These are phyloP conservation scores for Sabuloglossum arenarium DNA, from an alignment of 495 filamentous ascomycete species.

Conservation along the genomic window DNA sequence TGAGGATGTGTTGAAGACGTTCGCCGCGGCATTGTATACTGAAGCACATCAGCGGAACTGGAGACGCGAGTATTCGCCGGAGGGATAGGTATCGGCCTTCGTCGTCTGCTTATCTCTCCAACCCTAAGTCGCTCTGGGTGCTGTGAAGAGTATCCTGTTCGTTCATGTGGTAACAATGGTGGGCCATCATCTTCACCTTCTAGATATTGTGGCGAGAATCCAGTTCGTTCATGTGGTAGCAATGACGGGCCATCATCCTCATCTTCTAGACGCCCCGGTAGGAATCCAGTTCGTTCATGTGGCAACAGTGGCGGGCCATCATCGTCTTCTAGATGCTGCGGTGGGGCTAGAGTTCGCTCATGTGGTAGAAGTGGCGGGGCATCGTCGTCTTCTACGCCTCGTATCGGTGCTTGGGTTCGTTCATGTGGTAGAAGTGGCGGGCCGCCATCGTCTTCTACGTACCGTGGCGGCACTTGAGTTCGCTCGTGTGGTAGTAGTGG, in stretches of 20 bases:
- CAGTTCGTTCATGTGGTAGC: constrained; percentile 20
- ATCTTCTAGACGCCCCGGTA: no score
- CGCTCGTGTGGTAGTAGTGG: constrained; percentile 6
- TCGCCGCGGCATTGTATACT: background rate
- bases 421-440: no score
- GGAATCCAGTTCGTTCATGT: no score
- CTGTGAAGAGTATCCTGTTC: background rate
- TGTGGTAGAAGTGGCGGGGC: no score
- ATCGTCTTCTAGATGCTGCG: no score
- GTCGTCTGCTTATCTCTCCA: background rate
- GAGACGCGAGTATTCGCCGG: constrained; percentile 14
- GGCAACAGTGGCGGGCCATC: no score
- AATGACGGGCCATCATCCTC: background rate
- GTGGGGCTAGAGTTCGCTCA: no score
- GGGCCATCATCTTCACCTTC: background rate
- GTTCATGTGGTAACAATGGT: background rate
- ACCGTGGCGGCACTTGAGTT: constrained; percentile 12
- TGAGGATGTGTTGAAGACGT: background rate
- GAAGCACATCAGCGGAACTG: constrained; percentile 4
- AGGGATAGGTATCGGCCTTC: constrained; percentile 6
- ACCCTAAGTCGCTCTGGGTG: background rate
- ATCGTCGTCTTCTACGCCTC: no score
- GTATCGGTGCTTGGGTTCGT: no score
- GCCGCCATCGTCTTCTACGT: no score
- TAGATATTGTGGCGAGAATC: constrained; percentile 3